A percentile compares a stretch with the other conserved stretches of the same genome.
Evolutionary conservation across 139 green algal genomes (phyloP).

Genomic region (Picochlorum sp.): DNA sequence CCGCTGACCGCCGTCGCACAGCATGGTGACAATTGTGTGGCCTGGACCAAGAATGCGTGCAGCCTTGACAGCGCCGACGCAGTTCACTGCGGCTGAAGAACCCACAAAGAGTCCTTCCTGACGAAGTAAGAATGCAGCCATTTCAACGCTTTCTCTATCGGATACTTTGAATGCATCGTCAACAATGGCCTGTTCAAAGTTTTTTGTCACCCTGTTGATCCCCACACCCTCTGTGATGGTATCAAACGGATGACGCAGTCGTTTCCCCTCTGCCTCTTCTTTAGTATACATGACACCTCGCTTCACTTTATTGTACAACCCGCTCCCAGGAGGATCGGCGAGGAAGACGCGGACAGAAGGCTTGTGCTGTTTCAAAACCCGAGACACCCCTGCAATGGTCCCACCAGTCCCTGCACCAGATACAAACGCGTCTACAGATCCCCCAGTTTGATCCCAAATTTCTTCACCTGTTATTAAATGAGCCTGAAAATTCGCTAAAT

Average conservation of each 20-base stretch:
- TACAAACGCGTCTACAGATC: constrained; percentile 83
- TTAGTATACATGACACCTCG: constrained; percentile 76
- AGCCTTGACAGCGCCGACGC: constrained; percentile 83
- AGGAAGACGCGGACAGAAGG: constrained; percentile 45
- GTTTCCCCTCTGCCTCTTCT: constrained; percentile 84
- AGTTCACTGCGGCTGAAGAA: constrained; percentile 78
- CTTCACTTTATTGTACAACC: constrained; percentile 56
- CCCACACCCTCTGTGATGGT: constrained; percentile 88
- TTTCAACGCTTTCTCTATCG: constrained; percentile 74
- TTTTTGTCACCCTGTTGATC: constrained; percentile 87
- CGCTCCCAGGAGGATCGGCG: constrained; percentile 79
- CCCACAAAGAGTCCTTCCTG: constrained; percentile 91
- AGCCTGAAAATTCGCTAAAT: constrained; percentile 71
- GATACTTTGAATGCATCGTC: constrained; percentile 69
- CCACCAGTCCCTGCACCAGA: constrained; percentile 85
- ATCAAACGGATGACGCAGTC: constrained; percentile 83
- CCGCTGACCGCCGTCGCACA: constrained; percentile 79
- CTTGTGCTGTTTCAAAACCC: constrained; percentile 48
- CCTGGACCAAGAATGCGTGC: constrained; percentile 65
- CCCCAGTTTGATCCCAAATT: constrained; percentile 74
- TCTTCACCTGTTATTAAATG: constrained; percentile 71
- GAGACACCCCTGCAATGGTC: constrained; percentile 82
- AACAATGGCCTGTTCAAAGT: constrained; percentile 68
- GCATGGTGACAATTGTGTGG: constrained; percentile 83
- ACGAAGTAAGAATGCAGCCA: constrained; percentile 71